Conservation (phyloP, 148 eudicot species). For the Agrostemma githago region DNA sequence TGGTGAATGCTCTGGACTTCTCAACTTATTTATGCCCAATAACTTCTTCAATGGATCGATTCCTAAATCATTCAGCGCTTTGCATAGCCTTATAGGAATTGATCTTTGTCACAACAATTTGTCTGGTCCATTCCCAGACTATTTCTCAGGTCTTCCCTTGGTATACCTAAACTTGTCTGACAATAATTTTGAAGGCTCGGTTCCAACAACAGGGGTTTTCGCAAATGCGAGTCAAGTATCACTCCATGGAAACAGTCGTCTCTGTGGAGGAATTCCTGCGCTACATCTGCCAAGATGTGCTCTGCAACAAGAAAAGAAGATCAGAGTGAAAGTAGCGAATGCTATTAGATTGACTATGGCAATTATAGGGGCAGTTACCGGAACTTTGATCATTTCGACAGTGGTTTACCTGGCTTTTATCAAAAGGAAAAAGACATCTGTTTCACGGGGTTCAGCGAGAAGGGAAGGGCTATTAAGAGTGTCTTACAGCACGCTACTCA, state of each 20-base stretch:
- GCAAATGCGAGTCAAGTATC: constrained; percentile 22
- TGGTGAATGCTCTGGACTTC: constrained; percentile 19
- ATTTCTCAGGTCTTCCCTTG: constrained; percentile 22
- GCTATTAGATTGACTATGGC: not conserved
- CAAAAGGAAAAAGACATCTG: not conserved
- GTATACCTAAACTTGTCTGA: constrained; percentile 25
- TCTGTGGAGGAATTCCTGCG: constrained; percentile 36
- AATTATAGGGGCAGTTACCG: not conserved
- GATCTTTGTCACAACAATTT: constrained; percentile 40
- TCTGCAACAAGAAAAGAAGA: not conserved
- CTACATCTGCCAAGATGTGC: constrained; percentile 18
- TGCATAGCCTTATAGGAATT: constrained; percentile 24
- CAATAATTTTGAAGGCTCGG: constrained; percentile 3
- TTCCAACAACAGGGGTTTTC: constrained; percentile 31
- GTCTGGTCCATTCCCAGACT: constrained; percentile 31
- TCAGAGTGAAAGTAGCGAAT: not conserved
- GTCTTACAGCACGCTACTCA: constrained; percentile 26
- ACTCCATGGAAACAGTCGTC: constrained; percentile 26
- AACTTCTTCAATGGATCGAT: constrained; percentile 15
- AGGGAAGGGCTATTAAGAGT: constrained; percentile 16
- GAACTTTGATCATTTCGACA: not conserved
- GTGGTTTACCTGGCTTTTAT: not conserved
- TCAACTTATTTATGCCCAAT: constrained; percentile 16
- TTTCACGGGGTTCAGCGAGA: not conserved
- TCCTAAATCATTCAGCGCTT: constrained; percentile 12